phyloP scores from a whole-genome alignment of 164 flowering plant genomes.

The Chimonanthus praecox region DNA sequence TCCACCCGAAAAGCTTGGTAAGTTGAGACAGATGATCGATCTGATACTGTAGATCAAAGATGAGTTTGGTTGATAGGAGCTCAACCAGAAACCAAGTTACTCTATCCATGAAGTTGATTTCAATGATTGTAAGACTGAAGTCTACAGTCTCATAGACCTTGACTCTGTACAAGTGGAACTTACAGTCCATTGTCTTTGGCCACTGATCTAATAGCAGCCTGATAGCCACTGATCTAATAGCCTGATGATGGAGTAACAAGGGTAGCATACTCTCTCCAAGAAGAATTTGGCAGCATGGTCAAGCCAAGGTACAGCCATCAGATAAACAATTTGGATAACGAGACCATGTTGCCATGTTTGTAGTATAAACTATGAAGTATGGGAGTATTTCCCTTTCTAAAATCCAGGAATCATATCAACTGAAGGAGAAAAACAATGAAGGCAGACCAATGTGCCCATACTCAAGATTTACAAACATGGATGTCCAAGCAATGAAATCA shows the following conservation, averaged over 20 bases:
- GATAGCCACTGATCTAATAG: too few species aligned
- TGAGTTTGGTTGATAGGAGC: neutral
- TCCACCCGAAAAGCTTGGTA: slow-evolving; percentile 96
- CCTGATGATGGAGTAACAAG: too few species aligned
- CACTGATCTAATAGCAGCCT: too few species aligned
- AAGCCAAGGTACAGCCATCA: neutral
- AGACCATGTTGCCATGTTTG: neutral
- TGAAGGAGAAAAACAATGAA: neutral
- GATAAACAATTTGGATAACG: neutral
- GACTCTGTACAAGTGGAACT: neutral
- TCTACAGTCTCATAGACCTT: neutral
- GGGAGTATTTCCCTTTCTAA: neutral
- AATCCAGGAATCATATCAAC: neutral
- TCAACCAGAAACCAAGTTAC: neutral
- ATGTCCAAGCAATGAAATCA: too few species aligned
- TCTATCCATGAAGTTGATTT: neutral
- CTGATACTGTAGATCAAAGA: slow-evolving; percentile 54
- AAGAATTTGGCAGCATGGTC: neutral
- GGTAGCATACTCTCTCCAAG: neutral
- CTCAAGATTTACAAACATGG: too few species aligned
- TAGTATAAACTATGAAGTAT: too few species aligned
- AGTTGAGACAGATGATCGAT: slow-evolving; percentile 81
- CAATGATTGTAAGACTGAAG: neutral
- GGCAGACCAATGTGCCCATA: neutral
- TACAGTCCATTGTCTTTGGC: neutral